Base-by-base conservation (phyloP, 257 asterid genomes). In the Scutellaria barbata region DNA sequence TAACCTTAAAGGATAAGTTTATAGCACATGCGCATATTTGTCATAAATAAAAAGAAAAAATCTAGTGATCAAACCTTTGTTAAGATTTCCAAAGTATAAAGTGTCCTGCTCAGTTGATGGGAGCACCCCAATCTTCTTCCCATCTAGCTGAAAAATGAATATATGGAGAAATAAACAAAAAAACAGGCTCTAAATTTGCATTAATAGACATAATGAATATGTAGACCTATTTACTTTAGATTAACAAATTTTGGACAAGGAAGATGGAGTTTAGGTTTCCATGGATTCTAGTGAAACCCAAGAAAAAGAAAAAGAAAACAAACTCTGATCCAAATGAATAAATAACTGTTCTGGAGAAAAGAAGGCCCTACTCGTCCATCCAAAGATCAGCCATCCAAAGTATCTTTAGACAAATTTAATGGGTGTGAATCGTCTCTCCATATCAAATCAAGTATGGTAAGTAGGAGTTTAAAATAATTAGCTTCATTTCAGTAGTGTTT, bases 121-220 rank as follows among this genome's bases (percentile, higher is more conserved):
- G 61, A 85, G 92, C 78, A 92, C 88, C 64, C 97, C 96, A 68
- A 92, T 87, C 82, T 84, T 83, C 91, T 85, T 90, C 30, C 98
- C 98, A 40, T 90, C 89, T 51, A 92, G 63, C 98, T 92, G 96
- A 81, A 74, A 30, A 46, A 43, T 18, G 25, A 64, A 66, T 59
- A 46, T 13, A 67, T 39, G 43, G 59, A 62, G 42, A 35, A 63
- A 40, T 43, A 61, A 52, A 8, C 2, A 16, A 16, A 47, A 63
- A 10, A 50, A 16, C 41, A 70, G 45, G 68, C 10, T 30, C 52
- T 17, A 22, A 25, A 48, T 33, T 35, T 12, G 35, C 33, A 35
- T 35, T 7, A 22, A 16, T 30, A 69, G 39, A 46, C 14, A 43
- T 16, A 51, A 53, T 30, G 5, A 30, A 45, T 10, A 30, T 47